Conservation (phyloP, 2,329 filamentous ascomycete species). For the Beauveria australis region DNA sequence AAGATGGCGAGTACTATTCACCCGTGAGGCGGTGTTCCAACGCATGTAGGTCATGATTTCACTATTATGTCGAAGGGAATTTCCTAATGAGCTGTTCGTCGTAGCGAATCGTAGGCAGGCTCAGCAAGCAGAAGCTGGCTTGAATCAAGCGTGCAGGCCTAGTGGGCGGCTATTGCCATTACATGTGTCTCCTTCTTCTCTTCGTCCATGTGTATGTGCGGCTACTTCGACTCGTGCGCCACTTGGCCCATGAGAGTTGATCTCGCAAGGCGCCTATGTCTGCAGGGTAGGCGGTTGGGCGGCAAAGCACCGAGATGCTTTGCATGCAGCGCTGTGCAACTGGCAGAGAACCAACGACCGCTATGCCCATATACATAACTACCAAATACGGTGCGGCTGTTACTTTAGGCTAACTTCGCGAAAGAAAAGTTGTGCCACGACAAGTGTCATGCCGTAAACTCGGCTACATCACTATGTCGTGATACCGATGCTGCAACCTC, state of each 20-base stretch:
- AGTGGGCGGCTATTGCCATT: not conserved
- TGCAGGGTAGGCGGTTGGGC: not conserved
- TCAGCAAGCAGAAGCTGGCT: too few relatives aligned
- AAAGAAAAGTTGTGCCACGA: not conserved
- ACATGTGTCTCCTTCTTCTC: not conserved
- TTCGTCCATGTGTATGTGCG: not conserved
- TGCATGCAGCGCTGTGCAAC: not conserved
- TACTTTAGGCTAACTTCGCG: not conserved
- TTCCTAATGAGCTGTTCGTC: too few relatives aligned
- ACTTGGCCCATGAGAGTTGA: not conserved
- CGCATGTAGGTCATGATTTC: too few relatives aligned
- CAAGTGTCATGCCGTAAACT: not conserved
- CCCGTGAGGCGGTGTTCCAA: too few relatives aligned
- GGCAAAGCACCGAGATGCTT: not conserved
- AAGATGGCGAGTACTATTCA: too few relatives aligned
- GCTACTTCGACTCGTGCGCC: not conserved
- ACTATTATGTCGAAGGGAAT: too few relatives aligned
- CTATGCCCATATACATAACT: not conserved
- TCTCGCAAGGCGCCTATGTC: not conserved
- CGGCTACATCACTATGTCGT: not conserved
- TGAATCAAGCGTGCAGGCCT: too few relatives aligned
- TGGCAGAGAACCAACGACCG: not conserved
- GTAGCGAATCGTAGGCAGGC: too few relatives aligned
- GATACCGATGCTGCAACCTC: not conserved
- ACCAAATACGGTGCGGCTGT: not conserved